A percentile compares a stretch with the other conserved stretches of the same genome.
These are phyloP conservation scores for Sordariomycetes sp. DNA, from an alignment of 2,329 filamentous ascomycete species.

Conservation along the genomic window DNA sequence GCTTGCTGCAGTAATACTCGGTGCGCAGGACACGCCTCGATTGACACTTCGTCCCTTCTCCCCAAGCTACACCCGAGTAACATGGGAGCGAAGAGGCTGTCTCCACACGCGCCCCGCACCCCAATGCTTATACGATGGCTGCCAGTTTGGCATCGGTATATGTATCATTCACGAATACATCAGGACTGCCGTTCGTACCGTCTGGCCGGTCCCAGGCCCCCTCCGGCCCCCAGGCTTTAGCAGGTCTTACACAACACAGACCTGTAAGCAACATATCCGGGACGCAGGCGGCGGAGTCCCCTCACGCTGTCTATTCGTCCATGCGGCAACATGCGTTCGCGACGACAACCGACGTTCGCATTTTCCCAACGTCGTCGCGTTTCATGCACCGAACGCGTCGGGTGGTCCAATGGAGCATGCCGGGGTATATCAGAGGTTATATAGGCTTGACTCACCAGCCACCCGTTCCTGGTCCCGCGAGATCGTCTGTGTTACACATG, in stretches of 20 bases:
- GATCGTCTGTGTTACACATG: not conserved
- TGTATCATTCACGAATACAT: not conserved
- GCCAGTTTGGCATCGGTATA: not conserved
- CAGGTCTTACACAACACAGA: not conserved
- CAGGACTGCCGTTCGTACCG: not conserved
- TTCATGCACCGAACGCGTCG: conserved; percentile 1
- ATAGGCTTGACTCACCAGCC: conserved; percentile 1
- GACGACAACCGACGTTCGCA: not conserved
- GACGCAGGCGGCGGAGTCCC: not conserved
- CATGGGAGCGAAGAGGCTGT: not conserved
- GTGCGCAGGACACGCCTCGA: no score
- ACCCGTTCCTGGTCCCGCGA: not conserved
- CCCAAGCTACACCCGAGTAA: no score
- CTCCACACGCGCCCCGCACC: not conserved
- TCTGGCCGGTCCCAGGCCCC: not conserved
- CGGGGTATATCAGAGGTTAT: conserved; percentile 3
- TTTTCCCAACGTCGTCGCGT: not conserved
- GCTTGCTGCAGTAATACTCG: no score
- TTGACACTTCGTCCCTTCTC: no score
- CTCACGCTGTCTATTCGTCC: not conserved
- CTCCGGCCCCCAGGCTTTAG: not conserved
- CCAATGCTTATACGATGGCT: not conserved
- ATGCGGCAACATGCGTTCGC: not conserved
- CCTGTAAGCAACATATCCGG: not conserved
- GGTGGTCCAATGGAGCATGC: conserved; percentile 1